These are phyloP conservation scores for Phylloporus sp. DNA, from an alignment of 768 basidiomycete genomes.

Conservation along the genomic window DNA sequence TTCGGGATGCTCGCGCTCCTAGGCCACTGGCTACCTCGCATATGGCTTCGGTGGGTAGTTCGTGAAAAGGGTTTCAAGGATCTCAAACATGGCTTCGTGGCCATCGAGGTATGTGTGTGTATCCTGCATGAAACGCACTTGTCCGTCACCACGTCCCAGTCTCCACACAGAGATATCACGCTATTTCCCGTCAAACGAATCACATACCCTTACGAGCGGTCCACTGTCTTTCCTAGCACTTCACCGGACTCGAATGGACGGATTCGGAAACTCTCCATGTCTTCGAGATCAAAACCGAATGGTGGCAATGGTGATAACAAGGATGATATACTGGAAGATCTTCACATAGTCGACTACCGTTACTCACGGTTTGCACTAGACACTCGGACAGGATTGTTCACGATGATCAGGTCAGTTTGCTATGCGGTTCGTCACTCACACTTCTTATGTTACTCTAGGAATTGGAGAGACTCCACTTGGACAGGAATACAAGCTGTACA, in stretches of 20 bases:
- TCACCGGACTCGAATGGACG: conserved; percentile 28
- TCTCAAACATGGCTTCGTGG: conserved; percentile 65
- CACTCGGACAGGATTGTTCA: conserved; percentile 75
- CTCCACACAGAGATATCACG: conserved; percentile 75
- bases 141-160: conserved; percentile 46
- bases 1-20: conserved; percentile 72
- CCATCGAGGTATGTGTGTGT: conserved; percentile 76
- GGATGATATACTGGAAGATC: conserved; percentile 39
- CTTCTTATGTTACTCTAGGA: conserved; percentile 40
- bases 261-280: conserved; percentile 16
- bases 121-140: background rate
- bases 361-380: conserved; percentile 90
- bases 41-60: conserved; percentile 89
- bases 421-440: background rate
- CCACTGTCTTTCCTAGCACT: conserved; percentile 66
- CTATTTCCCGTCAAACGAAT: conserved; percentile 67
- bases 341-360: conserved; percentile 83
- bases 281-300: conserved; percentile 29
- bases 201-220: conserved; percentile 70
- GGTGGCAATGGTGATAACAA: conserved; percentile 29
- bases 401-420: conserved; percentile 62
- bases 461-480: conserved; percentile 88
- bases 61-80: conserved; percentile 78
- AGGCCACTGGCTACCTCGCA: conserved; percentile 88
- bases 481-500: conserved; percentile 56